A percentile compares a stretch with the other conserved stretches of the same genome.
Evolutionary conservation across 164 flowering plant genomes (phyloP).

Genomic region (Brasenia schreberi): DNA sequence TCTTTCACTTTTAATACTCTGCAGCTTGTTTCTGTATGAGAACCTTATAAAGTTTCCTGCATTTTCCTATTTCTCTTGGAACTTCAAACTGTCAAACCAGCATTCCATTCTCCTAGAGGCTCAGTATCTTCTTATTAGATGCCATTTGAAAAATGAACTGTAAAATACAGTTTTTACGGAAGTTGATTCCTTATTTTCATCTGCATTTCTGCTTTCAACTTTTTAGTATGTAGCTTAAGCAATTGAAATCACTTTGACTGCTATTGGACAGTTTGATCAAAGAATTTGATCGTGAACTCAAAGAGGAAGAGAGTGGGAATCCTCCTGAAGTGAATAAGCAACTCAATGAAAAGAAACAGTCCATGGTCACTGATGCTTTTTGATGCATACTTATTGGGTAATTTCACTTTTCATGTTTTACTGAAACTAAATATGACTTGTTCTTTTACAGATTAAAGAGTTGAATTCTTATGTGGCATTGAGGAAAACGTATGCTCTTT

Average conservation of each 20-base stretch:
- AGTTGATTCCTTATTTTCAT: no score
- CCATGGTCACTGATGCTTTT: constrained; percentile 44
- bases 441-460: constrained; percentile 79
- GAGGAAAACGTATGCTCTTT: constrained; percentile 77
- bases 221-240: background rate
- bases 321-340: constrained; percentile 78
- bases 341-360: constrained; percentile 91
- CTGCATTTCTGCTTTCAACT: no score
- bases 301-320: constrained; percentile 67
- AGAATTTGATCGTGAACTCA: constrained; percentile 93
- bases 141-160: background rate
- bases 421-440: constrained; percentile 4
- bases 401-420: background rate
- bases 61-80: background rate
- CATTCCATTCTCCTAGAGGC: background rate
- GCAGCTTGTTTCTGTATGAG: no score
- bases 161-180: background rate
- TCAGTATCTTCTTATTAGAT: background rate
- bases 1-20: no score
- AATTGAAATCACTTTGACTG: background rate
- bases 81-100: background rate
- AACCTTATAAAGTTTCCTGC: no score
- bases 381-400: background rate
- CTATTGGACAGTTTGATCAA: constrained; percentile 53
- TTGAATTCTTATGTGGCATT: constrained; percentile 86